Percentiles rank a stretch among this genome's conserved stretches.
phyloP scores from a whole-genome alignment of 1,284 basidiomycete species.

The Crepidotus sp. region DNA sequence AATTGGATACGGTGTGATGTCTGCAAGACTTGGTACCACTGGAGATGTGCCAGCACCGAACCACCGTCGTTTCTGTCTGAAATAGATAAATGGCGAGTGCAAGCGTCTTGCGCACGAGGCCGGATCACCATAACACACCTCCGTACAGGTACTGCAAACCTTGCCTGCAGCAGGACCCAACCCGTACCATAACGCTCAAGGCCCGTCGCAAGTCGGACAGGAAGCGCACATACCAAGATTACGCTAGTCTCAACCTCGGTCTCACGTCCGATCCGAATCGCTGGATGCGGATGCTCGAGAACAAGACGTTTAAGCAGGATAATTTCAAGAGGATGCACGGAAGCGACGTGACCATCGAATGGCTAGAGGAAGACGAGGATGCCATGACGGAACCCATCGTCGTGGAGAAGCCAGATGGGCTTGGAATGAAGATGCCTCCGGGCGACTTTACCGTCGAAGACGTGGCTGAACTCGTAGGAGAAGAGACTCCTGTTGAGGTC shows the following conservation, averaged over 20 bases:
- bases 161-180: slow-evolving; percentile 52
- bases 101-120: slow-evolving; percentile 1
- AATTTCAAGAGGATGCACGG: slow-evolving; percentile 63
- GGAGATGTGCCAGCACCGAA: slow-evolving; percentile 66
- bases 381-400: slow-evolving; percentile 74
- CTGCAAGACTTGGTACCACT: slow-evolving; percentile 76
- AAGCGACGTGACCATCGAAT: slow-evolving; percentile 54
- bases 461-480: slow-evolving; percentile 74
- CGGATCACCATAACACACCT: slow-evolving; percentile 4
- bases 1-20: slow-evolving; percentile 43
- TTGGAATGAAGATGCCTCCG: slow-evolving; percentile 81
- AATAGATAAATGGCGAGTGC: slow-evolving; percentile 39
- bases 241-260: slow-evolving; percentile 62
- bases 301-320: slow-evolving; percentile 43
- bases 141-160: slow-evolving; percentile 56
- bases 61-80: slow-evolving; percentile 19
- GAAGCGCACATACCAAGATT: slow-evolving; percentile 64
- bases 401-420: slow-evolving; percentile 64
- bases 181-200: slow-evolving; percentile 60
- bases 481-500: slow-evolving; percentile 74
- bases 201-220: slow-evolving; percentile 71
- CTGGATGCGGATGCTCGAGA: slow-evolving; percentile 61
- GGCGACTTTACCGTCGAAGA: slow-evolving; percentile 63
- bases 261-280: slow-evolving; percentile 55
- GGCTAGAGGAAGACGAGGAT: slow-evolving; percentile 59